Percentiles rank a stretch among this genome's conserved stretches.
phyloP scores from a whole-genome alignment of 1,284 basidiomycete genomes.

The Ustilago shanxiensis region DNA sequence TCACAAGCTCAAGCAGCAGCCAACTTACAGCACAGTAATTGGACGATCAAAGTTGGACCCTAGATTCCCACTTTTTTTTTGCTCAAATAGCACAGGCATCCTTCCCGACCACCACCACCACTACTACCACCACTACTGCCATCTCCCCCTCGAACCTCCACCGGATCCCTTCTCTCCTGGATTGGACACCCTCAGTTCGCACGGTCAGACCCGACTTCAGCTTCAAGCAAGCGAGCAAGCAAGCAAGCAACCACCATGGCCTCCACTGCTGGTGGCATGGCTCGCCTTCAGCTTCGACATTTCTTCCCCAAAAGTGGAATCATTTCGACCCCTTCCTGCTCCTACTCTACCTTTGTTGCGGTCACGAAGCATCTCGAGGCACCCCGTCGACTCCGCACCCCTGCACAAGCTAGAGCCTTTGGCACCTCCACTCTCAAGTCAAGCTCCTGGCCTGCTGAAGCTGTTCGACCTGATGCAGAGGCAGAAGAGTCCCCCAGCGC shows the following conservation, averaged over 20 bases:
- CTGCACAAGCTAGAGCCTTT: constrained; percentile 8
- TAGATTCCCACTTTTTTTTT: not conserved
- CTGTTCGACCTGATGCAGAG: constrained; percentile 2
- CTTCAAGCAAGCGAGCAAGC: not conserved
- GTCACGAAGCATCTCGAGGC: not conserved
- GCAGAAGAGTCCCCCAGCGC: not conserved
- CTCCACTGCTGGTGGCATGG: constrained; percentile 33
- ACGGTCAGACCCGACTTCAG: too few species aligned
- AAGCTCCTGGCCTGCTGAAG: constrained; percentile 51
- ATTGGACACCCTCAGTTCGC: not conserved
- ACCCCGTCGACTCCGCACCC: not conserved
- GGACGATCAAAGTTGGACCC: not conserved
- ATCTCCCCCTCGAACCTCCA: not conserved
- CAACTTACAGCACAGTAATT: not conserved
- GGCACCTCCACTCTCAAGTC: constrained; percentile 7
- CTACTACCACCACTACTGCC: not conserved
- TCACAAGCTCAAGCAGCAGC: not conserved
- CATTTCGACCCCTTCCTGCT: constrained; percentile 21
- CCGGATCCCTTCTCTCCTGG: not conserved
- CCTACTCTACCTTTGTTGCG: constrained; percentile 17
- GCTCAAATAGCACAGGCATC: not conserved
- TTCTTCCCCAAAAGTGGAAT: constrained; percentile 17
- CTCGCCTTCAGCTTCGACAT: constrained; percentile 30
- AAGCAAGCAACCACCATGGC: too few species aligned
- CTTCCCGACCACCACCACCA: constrained; percentile 1